A percentile compares a stretch with the other conserved stretches of the same genome.
Evolutionary conservation across 805 yeast genomes (phyloP).

Genomic region (fission yeast (Schizosaccharomyces pombe)): DNA sequence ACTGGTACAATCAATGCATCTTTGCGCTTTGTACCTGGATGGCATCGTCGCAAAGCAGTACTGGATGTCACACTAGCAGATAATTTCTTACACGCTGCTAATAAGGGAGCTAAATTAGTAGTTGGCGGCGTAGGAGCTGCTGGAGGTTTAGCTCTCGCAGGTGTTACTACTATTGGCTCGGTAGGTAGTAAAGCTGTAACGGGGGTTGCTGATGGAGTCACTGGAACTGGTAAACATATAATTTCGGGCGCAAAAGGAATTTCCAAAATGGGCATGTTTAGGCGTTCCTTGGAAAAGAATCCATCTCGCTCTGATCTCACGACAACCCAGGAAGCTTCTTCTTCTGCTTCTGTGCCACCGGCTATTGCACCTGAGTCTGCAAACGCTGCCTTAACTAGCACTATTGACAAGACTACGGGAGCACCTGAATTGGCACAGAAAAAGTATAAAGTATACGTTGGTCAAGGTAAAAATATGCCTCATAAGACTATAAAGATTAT

Average conservation of each 20-base stretch:
- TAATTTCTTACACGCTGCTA: conserved; percentile 51
- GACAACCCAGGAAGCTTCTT: too few relatives aligned
- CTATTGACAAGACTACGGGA: neutral
- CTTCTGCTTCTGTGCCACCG: too few relatives aligned
- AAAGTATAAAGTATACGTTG: neutral
- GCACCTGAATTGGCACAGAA: too few relatives aligned
- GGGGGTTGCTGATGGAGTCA: neutral
- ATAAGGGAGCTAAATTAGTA: conserved; percentile 10
- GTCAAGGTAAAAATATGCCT: neutral
- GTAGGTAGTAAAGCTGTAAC: conserved; percentile 15
- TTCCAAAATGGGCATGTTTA: too few relatives aligned
- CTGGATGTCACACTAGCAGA: conserved; percentile 29
- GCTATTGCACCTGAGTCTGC: too few relatives aligned
- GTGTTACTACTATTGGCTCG: conserved; percentile 28
- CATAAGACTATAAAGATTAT: neutral
- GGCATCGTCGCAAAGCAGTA: conserved; percentile 40
- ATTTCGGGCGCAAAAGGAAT: neutral
- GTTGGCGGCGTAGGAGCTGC: conserved; percentile 22
- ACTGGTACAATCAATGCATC: conserved; percentile 24
- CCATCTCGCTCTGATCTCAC: too few relatives aligned
- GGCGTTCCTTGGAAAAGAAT: too few relatives aligned
- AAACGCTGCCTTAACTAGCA: neutral
- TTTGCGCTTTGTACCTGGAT: conserved; percentile 23
- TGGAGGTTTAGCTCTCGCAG: conserved; percentile 19
- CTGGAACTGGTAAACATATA: neutral